Evolutionary conservation across 2,329 filamentous ascomycete genomes (phyloP).

Genomic region (Microdochium nivale): DNA sequence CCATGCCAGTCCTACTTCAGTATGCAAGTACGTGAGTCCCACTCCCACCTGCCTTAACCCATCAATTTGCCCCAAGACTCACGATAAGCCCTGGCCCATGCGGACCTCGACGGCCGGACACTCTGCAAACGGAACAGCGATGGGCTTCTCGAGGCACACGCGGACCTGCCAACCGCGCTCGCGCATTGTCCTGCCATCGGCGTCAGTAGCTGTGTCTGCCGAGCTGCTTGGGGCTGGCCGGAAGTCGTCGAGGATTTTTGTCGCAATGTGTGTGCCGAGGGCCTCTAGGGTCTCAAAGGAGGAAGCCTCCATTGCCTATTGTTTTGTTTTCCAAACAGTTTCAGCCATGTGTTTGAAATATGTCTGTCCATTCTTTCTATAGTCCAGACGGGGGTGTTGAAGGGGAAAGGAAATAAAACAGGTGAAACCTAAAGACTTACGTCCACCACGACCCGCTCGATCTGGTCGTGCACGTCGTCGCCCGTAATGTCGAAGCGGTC

Average conservation of each 20-base stretch:
- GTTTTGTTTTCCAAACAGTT: too few species aligned
- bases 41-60: too few species aligned
- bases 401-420: background rate
- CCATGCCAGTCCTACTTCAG: too few species aligned
- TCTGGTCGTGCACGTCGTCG: constrained; percentile 39
- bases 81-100: constrained; percentile 16
- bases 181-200: constrained; percentile 23
- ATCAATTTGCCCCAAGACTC: too few species aligned
- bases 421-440: constrained; percentile 32
- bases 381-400: background rate
- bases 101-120: constrained; percentile 58
- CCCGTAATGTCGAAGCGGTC: constrained; percentile 36
- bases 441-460: constrained; percentile 55
- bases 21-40: too few species aligned
- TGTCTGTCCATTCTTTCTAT: background rate
- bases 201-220: constrained; percentile 6
- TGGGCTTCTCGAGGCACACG: constrained; percentile 62
- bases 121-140: constrained; percentile 64
- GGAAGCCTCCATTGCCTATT: constrained; percentile 44
- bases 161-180: constrained; percentile 43
- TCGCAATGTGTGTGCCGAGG: constrained; percentile 40
- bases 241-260: constrained; percentile 35
- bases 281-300: constrained; percentile 57
- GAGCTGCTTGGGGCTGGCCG: constrained; percentile 8
- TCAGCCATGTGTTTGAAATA: too few species aligned